Evolutionary conservation across 257 asterid genomes (phyloP), one percentile per base, ranked within the genome.

Genomic region (Salvia splendens): DNA sequence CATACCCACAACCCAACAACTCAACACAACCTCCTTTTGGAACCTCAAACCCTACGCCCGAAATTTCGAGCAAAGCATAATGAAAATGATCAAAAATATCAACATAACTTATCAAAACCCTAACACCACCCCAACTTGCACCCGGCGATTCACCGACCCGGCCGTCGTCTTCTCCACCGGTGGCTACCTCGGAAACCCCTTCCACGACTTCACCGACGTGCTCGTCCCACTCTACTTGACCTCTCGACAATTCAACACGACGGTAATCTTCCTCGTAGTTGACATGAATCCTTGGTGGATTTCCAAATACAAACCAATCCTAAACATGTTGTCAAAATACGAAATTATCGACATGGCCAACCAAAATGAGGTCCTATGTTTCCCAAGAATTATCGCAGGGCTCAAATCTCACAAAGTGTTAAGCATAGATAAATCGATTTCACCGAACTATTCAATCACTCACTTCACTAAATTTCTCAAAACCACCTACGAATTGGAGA

Each of bases 151-250:
- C 62, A 63, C 16, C 10, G 12, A 59, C 28, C 89, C 88, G 0
- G 89, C 92, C 2, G 6, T 85, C 67, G 53, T 85, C 5, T 84
- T 89, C 83, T 81, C 95, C 16, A 62, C 63, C 5, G 80, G 78
- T 30, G 88, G 92, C 12, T 76, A 83, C 69, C 51, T 83, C 41
- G 83, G 74, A 9, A 86, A 89, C 81, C 77, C 24, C 20, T 89
- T 76, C 82, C 96, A 89, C 67, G 89, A 71, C 54, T 84, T 86
- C 75, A 42, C 82, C 56, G 95, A 89, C 63, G 72, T 86, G 11
- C 50, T 89, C 60, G 58, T 82, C 30, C 94, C 91, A 1, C 75
- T 86, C 17, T 84, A 69, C 70, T 30, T 69, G 7, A 86, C 95
- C 0, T 73, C 88, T 8, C 74, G 48, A 0, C 69, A 50, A 6